Percentiles rank a stretch among this genome's conserved stretches.
phyloP scores from a whole-genome alignment of 208 protist genomes.

The Herpetomonas samuelpessoai region DNA sequence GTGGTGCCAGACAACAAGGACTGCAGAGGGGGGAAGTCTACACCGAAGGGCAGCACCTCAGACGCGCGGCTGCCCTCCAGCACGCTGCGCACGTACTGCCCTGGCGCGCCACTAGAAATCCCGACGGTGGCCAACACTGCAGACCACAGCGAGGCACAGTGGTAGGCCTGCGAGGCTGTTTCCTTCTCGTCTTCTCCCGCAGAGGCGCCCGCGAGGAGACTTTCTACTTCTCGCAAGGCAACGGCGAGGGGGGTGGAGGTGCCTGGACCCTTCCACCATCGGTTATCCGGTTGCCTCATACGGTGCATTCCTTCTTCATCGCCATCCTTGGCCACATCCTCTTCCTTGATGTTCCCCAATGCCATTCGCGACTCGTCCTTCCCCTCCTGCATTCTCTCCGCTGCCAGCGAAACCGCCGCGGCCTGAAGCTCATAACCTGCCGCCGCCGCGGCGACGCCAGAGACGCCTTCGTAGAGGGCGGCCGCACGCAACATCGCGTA shows the following conservation, averaged over 20 bases:
- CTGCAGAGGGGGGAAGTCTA: neutral
- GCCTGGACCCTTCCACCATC: too few relatives aligned
- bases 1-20: neutral
- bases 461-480: conserved; percentile 11
- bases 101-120: conserved; percentile 20
- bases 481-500: neutral
- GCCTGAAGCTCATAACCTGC: conserved; percentile 13
- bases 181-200: too few relatives aligned
- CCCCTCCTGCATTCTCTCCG: neutral
- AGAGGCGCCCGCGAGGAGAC: too few relatives aligned
- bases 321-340: too few relatives aligned
- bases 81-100: conserved; percentile 30
- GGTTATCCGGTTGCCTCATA: too few relatives aligned
- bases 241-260: too few relatives aligned
- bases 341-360: too few relatives aligned
- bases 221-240: too few relatives aligned
- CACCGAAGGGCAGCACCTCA: neutral
- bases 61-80: conserved; percentile 7
- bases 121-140: conserved; percentile 17
- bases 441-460: conserved; percentile 16
- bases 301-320: too few relatives aligned
- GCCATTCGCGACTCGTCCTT: neutral
- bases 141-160: too few relatives aligned
- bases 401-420: neutral
- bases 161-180: too few relatives aligned